phyloP scores from a whole-genome alignment of 2,329 filamentous ascomycete genomes.

The Colletotrichum sp. region DNA sequence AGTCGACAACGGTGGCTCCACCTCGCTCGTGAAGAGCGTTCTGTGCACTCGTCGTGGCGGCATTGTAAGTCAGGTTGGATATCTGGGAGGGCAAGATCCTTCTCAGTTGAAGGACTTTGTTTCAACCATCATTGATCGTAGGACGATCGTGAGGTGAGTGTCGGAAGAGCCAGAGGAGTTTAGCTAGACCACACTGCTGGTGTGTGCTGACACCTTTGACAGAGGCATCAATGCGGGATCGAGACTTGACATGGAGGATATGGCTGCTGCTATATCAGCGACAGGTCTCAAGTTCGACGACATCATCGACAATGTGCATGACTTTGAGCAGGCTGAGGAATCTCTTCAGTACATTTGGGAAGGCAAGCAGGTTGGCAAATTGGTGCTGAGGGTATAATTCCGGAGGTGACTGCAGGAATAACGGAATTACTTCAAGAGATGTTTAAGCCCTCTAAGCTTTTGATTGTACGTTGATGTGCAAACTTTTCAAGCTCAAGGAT shows the following conservation, averaged over 20 bases:
- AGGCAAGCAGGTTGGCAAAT: conserved; percentile 47
- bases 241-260: conserved; percentile 42
- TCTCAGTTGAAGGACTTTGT: conserved; percentile 37
- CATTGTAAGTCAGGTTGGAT: conserved; percentile 46
- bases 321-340: conserved; percentile 44
- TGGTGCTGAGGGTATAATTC: conserved; percentile 27
- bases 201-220: too few relatives aligned
- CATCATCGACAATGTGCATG: conserved; percentile 39
- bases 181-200: background rate
- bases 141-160: background rate
- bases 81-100: conserved; percentile 35
- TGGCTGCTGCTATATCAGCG: conserved; percentile 36
- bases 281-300: conserved; percentile 40
- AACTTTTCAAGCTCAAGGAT: too few relatives aligned
- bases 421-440: fast-evolving
- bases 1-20: conserved; percentile 42
- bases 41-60: conserved; percentile 44
- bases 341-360: conserved; percentile 45
- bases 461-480: background rate
- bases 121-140: conserved; percentile 39
- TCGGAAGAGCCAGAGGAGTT: background rate
- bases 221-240: conserved; percentile 45
- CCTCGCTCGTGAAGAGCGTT: conserved; percentile 41
- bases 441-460: fast-evolving
- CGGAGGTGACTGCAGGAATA: background rate